Evolutionary conservation across 1,139 yeast genomes (phyloP), one percentile per base, ranked within the genome.

Genomic region (Sugiyamaella pinicola): DNA sequence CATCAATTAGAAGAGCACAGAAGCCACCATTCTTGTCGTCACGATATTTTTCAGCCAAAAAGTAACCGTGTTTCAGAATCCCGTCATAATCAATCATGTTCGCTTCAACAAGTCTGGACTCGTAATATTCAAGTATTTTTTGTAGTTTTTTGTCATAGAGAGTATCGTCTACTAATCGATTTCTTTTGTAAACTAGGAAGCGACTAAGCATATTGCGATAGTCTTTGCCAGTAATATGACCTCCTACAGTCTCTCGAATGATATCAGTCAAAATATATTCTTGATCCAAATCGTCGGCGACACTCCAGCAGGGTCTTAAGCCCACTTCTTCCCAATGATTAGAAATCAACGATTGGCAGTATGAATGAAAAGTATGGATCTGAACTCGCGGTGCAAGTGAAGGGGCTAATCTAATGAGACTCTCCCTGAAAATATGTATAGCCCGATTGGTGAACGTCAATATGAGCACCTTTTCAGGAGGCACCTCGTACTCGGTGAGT

Each of bases 401-500:
- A 13, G 47, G 49, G 4, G 49, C 53, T 38, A 96, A 71, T 45
- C 80, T 84, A 9, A 74, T 71, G 84, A 90, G 84, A 67, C 90
- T 60, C n/a, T 42, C 44, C n/a, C 52, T 46, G 33, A 60, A 61
- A 24, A 54, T 96, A 53, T 75, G 78, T 4, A 96, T 93, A 0
- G 97, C 96, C 61, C 85, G 87, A 64, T 87, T 87, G 18, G 97
- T 90, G 70, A 90, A 90, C 1, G 97, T 89, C 1, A 96, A 86
- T 18, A 90, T 93, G 10, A 90, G 78, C 33, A 91, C 77, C 45
- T 78, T 71, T 28, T 77, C 75, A 0, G 96, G 91, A 1, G 74
- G 70, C 2, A 74, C 65, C 34, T 81, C 78, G 17, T 21, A 22
- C 6, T 76, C 69, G 1, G 81, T 60, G 19, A 89, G 63, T 39